Percentiles rank a stretch among this genome's conserved stretches.
Evolutionary conservation across 352 stramenopile genomes (phyloP).

Genomic region (Pythium brachiatum): DNA sequence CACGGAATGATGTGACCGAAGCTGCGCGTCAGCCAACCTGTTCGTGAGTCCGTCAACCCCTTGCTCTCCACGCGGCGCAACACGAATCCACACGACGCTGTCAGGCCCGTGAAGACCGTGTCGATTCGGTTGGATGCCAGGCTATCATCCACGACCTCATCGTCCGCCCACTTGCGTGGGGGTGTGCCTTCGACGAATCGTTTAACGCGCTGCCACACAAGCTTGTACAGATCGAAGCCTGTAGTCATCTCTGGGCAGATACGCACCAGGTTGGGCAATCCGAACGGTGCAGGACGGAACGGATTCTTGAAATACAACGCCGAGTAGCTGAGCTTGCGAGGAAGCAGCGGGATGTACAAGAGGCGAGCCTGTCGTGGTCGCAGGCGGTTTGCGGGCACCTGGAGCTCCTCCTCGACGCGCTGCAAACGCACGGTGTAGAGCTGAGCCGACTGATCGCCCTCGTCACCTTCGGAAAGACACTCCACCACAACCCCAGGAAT

Average conservation of each 20-base stretch:
- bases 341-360: conserved; percentile 79
- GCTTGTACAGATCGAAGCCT: conserved; percentile 73
- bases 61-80: conserved; percentile 83
- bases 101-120: conserved; percentile 75
- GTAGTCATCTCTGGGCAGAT: conserved; percentile 82
- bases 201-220: conserved; percentile 82
- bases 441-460: conserved; percentile 27
- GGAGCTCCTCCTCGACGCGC: conserved; percentile 69
- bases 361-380: conserved; percentile 68
- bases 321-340: conserved; percentile 85
- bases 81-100: conserved; percentile 68
- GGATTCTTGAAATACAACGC: conserved; percentile 89
- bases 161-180: conserved; percentile 22
- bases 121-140: conserved; percentile 73
- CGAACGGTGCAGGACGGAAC: conserved; percentile 83
- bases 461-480: conserved; percentile 22
- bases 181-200: conserved; percentile 59
- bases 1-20: conserved; percentile 84
- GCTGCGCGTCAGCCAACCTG: conserved; percentile 72
- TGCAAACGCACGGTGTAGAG: conserved; percentile 58
- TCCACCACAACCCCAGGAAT: conserved; percentile 66
- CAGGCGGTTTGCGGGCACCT: conserved; percentile 62
- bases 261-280: conserved; percentile 82
- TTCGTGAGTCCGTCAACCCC: conserved; percentile 74
- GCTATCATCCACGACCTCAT: conserved; percentile 15